Evolutionary conservation across 1,284 basidiomycete species (phyloP), one percentile per base, ranked within the genome.

Genomic region (Vanrija sp.): DNA sequence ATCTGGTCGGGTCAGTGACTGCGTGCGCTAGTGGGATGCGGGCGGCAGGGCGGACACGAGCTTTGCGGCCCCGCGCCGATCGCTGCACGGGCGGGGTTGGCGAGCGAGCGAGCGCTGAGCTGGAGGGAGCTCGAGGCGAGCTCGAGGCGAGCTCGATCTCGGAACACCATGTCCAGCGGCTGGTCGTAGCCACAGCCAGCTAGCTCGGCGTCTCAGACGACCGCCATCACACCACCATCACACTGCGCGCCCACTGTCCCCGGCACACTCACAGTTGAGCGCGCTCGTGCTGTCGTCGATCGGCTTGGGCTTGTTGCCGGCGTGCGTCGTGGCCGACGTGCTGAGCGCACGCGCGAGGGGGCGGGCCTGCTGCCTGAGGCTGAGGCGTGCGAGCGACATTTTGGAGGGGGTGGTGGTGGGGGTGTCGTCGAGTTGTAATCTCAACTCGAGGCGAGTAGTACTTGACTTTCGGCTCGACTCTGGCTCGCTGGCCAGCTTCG

Each of bases 261-360:
- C 46, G 19, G 1, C 16, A 73, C 21, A 86, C 81, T 95, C 94
- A 83, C 96, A 98, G 78, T 96, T 92, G 63, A 96, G 81, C 10
- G 95, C 95, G 29, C 89, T 91, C 0, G 94, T 97, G 44, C 89
- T 91, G 76, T 94, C 91, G 72, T 91, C 86, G 61, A 93, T 87
- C 8, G 82, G 82, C 57, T 74, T 74, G 29, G 79, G 75, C 34
- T 34, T 34, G 18, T 52, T 54, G 26, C 49, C 46, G 45, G 54
- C 50, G 43, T 26, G 46, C 21, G 55, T 48, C 8, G 50, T 44
- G 34, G 55, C 52, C 45, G 65, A 60, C 43, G 61, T 47, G 55
- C 43, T 52, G 57, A 43, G 61, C 49, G 46, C 34, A 50, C 45
- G 43, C 55, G 52, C 49, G 43, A 47, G 39, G 49, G 46, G 29